phyloP scores from a whole-genome alignment of 1,284 basidiomycete genomes.

The Fomitopsis schrenkii region DNA sequence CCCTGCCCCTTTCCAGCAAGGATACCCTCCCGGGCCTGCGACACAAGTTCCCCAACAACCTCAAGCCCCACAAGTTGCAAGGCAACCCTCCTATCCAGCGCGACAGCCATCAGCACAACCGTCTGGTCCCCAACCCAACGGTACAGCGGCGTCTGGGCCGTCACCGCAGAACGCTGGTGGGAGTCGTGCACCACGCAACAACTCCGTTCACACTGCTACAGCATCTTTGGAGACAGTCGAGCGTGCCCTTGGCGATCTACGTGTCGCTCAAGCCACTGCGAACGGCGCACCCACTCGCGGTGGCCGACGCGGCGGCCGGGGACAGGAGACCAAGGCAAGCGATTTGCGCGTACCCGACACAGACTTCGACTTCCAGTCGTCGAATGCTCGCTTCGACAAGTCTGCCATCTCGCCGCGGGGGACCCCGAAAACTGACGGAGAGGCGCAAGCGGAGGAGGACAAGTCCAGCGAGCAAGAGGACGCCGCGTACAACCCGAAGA shows the following conservation, averaged over 20 bases:
- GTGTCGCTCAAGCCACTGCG: constrained; percentile 39
- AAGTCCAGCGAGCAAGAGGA: constrained; percentile 25
- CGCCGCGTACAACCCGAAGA: constrained; percentile 68
- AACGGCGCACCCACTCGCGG: constrained; percentile 25
- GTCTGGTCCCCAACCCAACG: constrained; percentile 17
- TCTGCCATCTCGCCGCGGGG: constrained; percentile 36
- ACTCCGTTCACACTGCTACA: constrained; percentile 64
- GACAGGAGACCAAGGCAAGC: constrained; percentile 34
- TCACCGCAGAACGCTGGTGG: constrained; percentile 6
- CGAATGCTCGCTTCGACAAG: constrained; percentile 77
- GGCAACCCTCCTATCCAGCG: constrained; percentile 22
- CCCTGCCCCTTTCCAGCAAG: constrained; percentile 21
- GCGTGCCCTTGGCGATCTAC: constrained; percentile 73
- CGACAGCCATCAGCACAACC: constrained; percentile 25
- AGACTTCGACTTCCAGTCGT: constrained; percentile 74
- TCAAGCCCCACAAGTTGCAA: constrained; percentile 22
- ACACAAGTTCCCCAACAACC: constrained; percentile 16
- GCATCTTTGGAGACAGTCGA: constrained; percentile 76
- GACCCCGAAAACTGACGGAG: constrained; percentile 23
- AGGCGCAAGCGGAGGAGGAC: constrained; percentile 16
- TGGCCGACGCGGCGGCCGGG: constrained; percentile 36
- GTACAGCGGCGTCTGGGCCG: constrained; percentile 17
- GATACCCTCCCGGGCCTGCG: constrained; percentile 20
- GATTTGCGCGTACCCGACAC: constrained; percentile 50
- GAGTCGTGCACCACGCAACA: constrained; percentile 22